Conservation (phyloP, 768 basidiomycete genomes). For the Phaffia tasmanica region DNA sequence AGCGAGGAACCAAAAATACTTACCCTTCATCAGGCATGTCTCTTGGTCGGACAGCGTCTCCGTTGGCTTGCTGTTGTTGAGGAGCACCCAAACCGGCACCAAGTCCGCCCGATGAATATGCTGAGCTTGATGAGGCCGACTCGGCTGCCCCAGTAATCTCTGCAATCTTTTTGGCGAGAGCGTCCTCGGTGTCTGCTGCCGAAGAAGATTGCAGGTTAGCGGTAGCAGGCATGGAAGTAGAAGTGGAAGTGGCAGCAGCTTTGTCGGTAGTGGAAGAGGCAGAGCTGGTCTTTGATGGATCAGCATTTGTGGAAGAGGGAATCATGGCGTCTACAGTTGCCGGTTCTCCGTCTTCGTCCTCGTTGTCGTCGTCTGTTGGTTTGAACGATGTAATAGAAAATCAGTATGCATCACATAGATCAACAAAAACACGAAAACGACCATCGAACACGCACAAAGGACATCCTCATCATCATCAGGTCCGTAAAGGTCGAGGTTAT, state of each 20-base stretch:
- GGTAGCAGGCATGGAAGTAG: background rate
- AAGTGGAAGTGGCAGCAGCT: background rate
- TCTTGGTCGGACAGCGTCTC: slow-evolving; percentile 19
- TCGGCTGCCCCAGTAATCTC: background rate
- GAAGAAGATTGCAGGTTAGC: background rate
- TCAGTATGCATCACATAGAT: background rate
- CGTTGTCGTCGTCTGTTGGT: slow-evolving; percentile 19
- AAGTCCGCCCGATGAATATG: background rate
- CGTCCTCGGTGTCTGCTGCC: background rate
- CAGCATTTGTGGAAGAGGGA: background rate
- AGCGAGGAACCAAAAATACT: background rate
- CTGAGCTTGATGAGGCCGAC: background rate
- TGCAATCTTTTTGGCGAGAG: background rate
- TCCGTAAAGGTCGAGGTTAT: slow-evolving; percentile 26
- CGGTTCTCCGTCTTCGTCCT: background rate
- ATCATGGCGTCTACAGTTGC: slow-evolving; percentile 7
- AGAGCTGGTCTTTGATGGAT: background rate
- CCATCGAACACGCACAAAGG: slow-evolving; percentile 8
- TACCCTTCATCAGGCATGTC: slow-evolving; percentile 26
- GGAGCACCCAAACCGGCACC: slow-evolving; percentile 6
- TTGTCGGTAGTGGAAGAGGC: background rate
- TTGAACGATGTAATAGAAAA: background rate
- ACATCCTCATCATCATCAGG: slow-evolving; percentile 19
- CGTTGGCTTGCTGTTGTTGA: background rate
- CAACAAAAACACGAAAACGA: background rate